phyloP scores from a whole-genome alignment of 805 yeast genomes.

The Saccharomycopsis vini region DNA sequence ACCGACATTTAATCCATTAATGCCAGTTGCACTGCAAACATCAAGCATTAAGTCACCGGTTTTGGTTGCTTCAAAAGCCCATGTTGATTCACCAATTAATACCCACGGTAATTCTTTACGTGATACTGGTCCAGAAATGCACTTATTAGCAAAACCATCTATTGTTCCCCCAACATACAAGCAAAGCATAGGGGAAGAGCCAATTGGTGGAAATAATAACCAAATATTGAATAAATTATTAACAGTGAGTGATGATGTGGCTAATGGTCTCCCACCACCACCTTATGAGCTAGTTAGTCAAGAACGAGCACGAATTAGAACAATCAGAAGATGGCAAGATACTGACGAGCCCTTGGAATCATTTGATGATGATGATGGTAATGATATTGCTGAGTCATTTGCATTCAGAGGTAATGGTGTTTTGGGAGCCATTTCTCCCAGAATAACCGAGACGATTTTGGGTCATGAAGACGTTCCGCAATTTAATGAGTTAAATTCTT shows the following conservation, averaged over 20 bases:
- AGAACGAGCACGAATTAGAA: slow-evolving; percentile 2
- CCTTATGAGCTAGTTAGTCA: slow-evolving; percentile 13
- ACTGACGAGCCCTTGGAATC: neutral
- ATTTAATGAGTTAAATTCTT: no score
- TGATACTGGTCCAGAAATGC: slow-evolving; percentile 3
- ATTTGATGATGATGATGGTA: neutral
- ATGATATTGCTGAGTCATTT: slow-evolving; percentile 15
- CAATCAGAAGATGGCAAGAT: slow-evolving; percentile 1
- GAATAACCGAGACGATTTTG: neutral
- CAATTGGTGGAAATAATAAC: neutral
- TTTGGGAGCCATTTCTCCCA: slow-evolving; percentile 11
- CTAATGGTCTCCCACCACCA: slow-evolving; percentile 19
- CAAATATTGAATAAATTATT: neutral
- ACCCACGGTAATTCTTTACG: neutral
- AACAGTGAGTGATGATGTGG: slow-evolving; percentile 5
- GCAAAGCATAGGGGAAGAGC: neutral
- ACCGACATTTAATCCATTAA: slow-evolving; percentile 4
- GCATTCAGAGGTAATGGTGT: slow-evolving; percentile 11
- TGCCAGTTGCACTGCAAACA: neutral
- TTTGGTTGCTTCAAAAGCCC: neutral
- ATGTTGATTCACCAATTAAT: neutral
- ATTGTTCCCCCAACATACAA: slow-evolving; percentile 17
- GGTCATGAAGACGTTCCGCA: neutral
- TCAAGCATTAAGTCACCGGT: slow-evolving; percentile 3
- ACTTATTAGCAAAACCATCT: slow-evolving; percentile 15